These are phyloP conservation scores for Schoenoplectus triqueter DNA, from an alignment of 202 grass and related monocot genomes.

Conservation along the genomic window DNA sequence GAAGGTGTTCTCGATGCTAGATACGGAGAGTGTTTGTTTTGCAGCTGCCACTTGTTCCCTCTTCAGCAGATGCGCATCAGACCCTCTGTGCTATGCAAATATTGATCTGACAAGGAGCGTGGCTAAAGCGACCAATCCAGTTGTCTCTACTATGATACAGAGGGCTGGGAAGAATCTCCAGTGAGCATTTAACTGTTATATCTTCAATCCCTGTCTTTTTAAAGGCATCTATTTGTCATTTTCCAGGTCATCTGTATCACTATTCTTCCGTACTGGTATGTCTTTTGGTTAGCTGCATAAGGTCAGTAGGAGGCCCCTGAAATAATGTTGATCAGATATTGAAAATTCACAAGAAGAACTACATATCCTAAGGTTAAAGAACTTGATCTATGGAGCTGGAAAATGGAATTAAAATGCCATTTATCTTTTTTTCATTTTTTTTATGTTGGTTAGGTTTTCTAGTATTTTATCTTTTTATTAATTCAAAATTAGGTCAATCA, in stretches of 20 bases:
- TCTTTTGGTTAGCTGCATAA: not conserved
- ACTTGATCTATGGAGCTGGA: not conserved
- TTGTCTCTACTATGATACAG: slow-evolving; percentile 54
- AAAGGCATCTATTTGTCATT: not conserved
- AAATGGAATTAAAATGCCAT: not conserved
- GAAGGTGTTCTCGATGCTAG: slow-evolving; percentile 51
- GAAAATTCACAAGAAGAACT: not conserved
- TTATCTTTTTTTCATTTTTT: not conserved
- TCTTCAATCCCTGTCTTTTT: not conserved
- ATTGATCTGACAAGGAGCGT: slow-evolving; percentile 45
- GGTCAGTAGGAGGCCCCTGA: not conserved
- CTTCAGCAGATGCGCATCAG: slow-evolving; percentile 46
- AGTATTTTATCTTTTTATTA: not conserved
- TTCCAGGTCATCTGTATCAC: not conserved
- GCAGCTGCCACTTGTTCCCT: slow-evolving; percentile 42
- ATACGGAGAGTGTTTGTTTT: slow-evolving; percentile 47
- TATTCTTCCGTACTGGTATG: not conserved
- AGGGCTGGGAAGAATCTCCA: slow-evolving; percentile 46
- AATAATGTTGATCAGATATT: slow-evolving; percentile 3
- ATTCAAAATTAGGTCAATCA: slow-evolving; percentile 23
- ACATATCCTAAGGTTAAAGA: not conserved
- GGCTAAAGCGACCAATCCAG: slow-evolving; percentile 38
- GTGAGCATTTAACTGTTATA: slow-evolving; percentile 27
- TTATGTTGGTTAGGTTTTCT: not conserved
- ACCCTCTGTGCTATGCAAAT: slow-evolving; percentile 48